Conservation (phyloP, 192 early-diverging fungal genomes). For the Umbelopsis vinacea region DNA sequence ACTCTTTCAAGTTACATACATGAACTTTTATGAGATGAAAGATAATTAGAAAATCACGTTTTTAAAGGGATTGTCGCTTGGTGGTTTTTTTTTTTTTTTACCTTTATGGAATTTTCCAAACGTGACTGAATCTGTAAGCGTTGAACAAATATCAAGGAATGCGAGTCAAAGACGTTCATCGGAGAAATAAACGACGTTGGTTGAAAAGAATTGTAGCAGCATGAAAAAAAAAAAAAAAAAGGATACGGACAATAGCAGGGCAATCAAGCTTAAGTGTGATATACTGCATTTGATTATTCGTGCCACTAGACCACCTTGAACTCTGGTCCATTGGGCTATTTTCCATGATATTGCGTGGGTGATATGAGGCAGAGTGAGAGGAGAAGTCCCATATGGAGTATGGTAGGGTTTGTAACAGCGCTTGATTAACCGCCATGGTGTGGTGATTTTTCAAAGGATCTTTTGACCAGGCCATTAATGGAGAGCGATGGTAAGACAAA, state of each 20-base stretch:
- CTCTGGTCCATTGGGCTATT: slow-evolving; percentile 88
- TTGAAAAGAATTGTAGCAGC: background rate
- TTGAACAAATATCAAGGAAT: slow-evolving; percentile 1
- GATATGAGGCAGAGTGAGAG: slow-evolving; percentile 82
- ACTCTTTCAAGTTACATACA: slow-evolving; percentile 96
- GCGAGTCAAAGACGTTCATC: background rate
- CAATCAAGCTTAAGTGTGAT: slow-evolving; percentile 88
- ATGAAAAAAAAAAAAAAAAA: slow-evolving; percentile 44
- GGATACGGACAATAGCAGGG: slow-evolving; percentile 83
- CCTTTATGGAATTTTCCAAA: slow-evolving; percentile 95
- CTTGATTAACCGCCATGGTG: background rate
- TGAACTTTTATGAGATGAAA: slow-evolving; percentile 54
- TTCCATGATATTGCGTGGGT: slow-evolving; percentile 81
- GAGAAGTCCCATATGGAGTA: slow-evolving; percentile 80
- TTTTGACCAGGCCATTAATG: slow-evolving; percentile 1
- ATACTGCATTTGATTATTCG: slow-evolving; percentile 90
- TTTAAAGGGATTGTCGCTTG: too few species aligned
- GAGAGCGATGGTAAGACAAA: too few species aligned
- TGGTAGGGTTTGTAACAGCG: slow-evolving; percentile 25
- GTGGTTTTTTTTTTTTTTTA: background rate
- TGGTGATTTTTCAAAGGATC: background rate
- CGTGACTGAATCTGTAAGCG: slow-evolving; percentile 73
- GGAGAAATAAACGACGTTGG: slow-evolving; percentile 10
- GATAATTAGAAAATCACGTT: background rate
- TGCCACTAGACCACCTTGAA: slow-evolving; percentile 88